Evolutionary conservation across 345 rosid genomes (phyloP), one percentile per base, ranked within the genome.

Genomic region (Citrus maxima): DNA sequence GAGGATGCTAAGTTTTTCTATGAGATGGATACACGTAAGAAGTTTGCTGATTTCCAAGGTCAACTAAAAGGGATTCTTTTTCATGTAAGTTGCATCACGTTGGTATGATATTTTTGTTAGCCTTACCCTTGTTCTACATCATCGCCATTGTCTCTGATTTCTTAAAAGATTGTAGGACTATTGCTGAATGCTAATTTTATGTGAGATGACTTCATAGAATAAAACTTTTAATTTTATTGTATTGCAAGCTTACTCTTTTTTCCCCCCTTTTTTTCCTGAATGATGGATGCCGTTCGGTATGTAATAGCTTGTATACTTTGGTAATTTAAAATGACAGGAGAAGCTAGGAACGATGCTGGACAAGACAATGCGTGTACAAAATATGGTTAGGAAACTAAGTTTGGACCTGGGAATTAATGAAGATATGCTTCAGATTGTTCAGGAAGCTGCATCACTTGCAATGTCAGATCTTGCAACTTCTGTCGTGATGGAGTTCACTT

Each of bases 1-100:
- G 99, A 95, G 83, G 99, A 95, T 81, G 99, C 99, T 32, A 93
- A 91, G 84, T 95, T 93, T 85, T 95, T 95, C 84, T 95, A 93
- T 80, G 97, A 85, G 87, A 84, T 90, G 85, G 99, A 95, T 87
- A 89, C 91, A 28, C 82, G 89, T 54, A 95, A 87, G 81, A 90
- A 78, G 28, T 84, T 95, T 73, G 85, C 87, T 56, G 96, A 90
- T 79, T 93, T 95, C 81, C 91, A 88, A 77, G 81, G 80, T 81
- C 97, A 95, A 82, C 87, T 95, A 30, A 85, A 88, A 79, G 98
- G 96, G 78, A 95, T 95, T 85, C 93, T 95, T 81, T 95, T 95
- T 77, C 99, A 95, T 77, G 99, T 95, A 86, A 89, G 99, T 84
- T 75, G 28, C 73, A 75, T 84, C 35, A 16, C 49, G 5, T 67